phyloP scores from a whole-genome alignment of 2,329 filamentous ascomycete genomes.

The Beauveria brongniartii region DNA sequence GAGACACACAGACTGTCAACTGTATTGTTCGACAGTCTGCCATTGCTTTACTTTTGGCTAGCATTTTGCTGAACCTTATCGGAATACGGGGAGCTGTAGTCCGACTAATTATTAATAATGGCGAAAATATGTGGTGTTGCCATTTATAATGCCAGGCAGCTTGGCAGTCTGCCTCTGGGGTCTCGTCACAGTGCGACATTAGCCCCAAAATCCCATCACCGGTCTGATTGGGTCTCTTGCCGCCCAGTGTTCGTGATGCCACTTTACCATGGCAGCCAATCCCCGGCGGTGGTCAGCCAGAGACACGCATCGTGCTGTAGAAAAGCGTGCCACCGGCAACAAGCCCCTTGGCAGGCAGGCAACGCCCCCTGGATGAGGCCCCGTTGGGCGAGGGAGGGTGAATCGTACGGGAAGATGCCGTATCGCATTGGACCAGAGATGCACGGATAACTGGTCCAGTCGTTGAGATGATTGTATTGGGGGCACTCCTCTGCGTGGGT shows the following conservation, averaged over 20 bases:
- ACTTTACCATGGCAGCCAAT: not conserved
- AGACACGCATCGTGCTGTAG: not conserved
- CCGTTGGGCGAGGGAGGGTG: not conserved
- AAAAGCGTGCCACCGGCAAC: not conserved
- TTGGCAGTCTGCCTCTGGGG: not conserved
- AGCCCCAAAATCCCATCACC: not conserved
- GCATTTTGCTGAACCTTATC: not conserved
- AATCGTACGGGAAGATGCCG: not conserved
- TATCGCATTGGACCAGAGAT: not conserved
- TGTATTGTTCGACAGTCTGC: not conserved
- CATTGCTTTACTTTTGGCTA: not conserved
- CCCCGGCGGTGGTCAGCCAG: not conserved
- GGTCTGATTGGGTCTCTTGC: conserved; percentile 8
- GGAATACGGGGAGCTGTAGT: not conserved
- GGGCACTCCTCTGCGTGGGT: not conserved
- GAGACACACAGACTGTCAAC: not conserved
- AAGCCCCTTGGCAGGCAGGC: not conserved
- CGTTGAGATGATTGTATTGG: not conserved
- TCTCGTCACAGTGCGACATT: conserved; percentile 1
- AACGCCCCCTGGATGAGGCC: not conserved
- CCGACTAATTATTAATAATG: too few species aligned
- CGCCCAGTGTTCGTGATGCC: conserved; percentile 4
- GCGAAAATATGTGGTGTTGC: not conserved
- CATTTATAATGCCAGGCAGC: not conserved
- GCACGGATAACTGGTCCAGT: not conserved